A percentile compares a stretch with the other conserved stretches of the same genome.
These are phyloP conservation scores for Besnoitia besnoiti DNA, from an alignment of 169 alveolate species.

Conservation along the genomic window DNA sequence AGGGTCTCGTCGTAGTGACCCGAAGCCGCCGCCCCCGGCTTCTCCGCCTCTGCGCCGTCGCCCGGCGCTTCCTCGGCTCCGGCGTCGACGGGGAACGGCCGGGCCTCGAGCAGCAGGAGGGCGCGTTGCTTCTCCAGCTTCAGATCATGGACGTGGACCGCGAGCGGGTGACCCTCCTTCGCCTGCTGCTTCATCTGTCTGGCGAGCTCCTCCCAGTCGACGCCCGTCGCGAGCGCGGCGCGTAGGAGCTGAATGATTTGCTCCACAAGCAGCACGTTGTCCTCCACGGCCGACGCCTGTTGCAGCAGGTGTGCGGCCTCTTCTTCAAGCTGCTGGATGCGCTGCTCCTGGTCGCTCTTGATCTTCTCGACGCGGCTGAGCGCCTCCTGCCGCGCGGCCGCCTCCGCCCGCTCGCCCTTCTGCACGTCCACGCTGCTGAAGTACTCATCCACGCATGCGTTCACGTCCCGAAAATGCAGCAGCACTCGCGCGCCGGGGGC, in stretches of 20 bases:
- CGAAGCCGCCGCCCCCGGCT: no score
- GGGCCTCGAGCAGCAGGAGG: conserved; percentile 47
- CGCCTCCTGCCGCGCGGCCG: conserved; percentile 39
- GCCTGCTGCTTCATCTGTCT: conserved; percentile 66
- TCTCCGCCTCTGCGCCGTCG: neutral
- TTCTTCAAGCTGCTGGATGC: conserved; percentile 63
- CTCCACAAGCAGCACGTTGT: conserved; percentile 66
- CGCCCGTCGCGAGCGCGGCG: conserved; percentile 65
- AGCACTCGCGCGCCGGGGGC: conserved; percentile 34
- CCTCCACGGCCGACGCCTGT: conserved; percentile 62
- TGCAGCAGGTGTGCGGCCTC: conserved; percentile 24
- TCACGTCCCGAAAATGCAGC: conserved; percentile 38
- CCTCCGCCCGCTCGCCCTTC: conserved; percentile 58
- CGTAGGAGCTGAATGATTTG: conserved; percentile 66
- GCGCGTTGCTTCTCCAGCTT: conserved; percentile 48
- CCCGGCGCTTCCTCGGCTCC: neutral
- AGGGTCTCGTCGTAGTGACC: neutral
- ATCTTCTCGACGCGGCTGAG: conserved; percentile 65
- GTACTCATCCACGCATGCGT: conserved; percentile 69
- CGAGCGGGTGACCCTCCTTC: conserved; percentile 72
- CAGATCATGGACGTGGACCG: conserved; percentile 68
- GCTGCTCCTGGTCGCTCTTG: conserved; percentile 69
- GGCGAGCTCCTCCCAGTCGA: conserved; percentile 69
- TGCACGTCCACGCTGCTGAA: conserved; percentile 62
- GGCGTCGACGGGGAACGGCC: neutral